phyloP scores from a whole-genome alignment of 2,329 filamentous ascomycete species.

The Clarireedia hainanense region DNA sequence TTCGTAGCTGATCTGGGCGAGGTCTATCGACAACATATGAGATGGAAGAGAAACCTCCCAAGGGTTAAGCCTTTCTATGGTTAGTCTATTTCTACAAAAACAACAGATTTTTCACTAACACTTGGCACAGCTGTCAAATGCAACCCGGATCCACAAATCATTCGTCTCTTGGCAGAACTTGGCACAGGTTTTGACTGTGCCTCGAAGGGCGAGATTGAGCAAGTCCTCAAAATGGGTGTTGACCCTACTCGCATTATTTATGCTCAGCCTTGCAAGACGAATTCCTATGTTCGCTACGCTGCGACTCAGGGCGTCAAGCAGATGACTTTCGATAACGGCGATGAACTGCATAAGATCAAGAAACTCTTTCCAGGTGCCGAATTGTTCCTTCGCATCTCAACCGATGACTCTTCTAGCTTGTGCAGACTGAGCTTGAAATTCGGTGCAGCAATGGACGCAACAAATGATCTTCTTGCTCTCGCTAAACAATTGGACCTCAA shows the following conservation, averaged over 20 bases:
- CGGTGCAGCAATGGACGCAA: conserved; percentile 79
- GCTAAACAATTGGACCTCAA: conserved; percentile 80
- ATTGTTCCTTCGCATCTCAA: conserved; percentile 89
- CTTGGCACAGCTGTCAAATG: conserved; percentile 77
- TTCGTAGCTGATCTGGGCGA: conserved; percentile 97
- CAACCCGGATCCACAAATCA: conserved; percentile 86
- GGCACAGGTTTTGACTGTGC: conserved; percentile 97
- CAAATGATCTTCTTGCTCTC: conserved; percentile 66
- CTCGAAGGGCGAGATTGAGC: conserved; percentile 94
- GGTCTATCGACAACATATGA: conserved; percentile 95
- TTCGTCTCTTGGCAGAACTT: conserved; percentile 78
- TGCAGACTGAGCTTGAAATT: conserved; percentile 98
- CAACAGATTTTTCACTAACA: conserved; percentile 8
- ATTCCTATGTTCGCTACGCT: conserved; percentile 91
- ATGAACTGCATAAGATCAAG: conserved; percentile 97
- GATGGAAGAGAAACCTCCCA: conserved; percentile 91
- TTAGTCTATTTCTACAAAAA: conserved; percentile 35
- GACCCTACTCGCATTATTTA: conserved; percentile 93
- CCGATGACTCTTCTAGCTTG: conserved; percentile 88
- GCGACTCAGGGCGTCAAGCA: conserved; percentile 79
- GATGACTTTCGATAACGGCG: conserved; percentile 99
- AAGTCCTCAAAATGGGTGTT: conserved; percentile 75
- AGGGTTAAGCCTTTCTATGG: conserved; percentile 96
- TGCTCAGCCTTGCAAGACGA: conserved; percentile 98
- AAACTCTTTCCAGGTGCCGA: conserved; percentile 83